Percentiles rank a stretch among this genome's conserved stretches.
Evolutionary conservation across 2,329 filamentous ascomycete species (phyloP).

Genomic region (Paecilomyces niveus): DNA sequence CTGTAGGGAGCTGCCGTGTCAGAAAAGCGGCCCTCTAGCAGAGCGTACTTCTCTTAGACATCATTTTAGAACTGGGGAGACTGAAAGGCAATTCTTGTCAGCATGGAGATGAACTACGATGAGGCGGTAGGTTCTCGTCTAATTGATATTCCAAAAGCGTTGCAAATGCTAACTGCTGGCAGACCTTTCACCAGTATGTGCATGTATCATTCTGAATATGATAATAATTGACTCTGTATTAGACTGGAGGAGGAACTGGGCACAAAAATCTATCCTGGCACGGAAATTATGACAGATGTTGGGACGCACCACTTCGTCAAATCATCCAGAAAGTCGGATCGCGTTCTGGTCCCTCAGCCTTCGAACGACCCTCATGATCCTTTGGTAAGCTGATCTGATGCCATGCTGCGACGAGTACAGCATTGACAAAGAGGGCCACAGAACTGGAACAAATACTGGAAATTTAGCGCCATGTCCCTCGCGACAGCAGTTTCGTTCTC

Average conservation of each 20-base stretch:
- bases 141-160: neutral
- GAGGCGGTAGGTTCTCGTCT: slow-evolving; percentile 23
- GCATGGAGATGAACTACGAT: slow-evolving; percentile 46
- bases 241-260: slow-evolving; percentile 47
- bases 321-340: slow-evolving; percentile 29
- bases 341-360: slow-evolving; percentile 47
- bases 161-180: neutral
- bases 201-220: neutral
- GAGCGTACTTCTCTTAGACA: neutral
- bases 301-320: slow-evolving; percentile 60
- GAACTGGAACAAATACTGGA: slow-evolving; percentile 46
- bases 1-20: neutral
- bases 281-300: slow-evolving; percentile 56
- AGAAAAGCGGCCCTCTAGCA: neutral
- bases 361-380: slow-evolving; percentile 42
- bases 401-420: neutral
- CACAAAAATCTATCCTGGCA: slow-evolving; percentile 50
- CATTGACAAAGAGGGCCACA: slow-evolving; percentile 5
- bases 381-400: slow-evolving; percentile 20
- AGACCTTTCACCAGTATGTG: slow-evolving; percentile 19
- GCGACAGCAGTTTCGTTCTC: slow-evolving; percentile 43
- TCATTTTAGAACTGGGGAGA: neutral
- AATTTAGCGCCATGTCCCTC: slow-evolving; percentile 42
- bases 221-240: slow-evolving; percentile 31
- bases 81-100: slow-evolving; percentile 5